Evolutionary conservation across 75 land plant species (phyloP).

Genomic region (Cryptomeria japonica): DNA sequence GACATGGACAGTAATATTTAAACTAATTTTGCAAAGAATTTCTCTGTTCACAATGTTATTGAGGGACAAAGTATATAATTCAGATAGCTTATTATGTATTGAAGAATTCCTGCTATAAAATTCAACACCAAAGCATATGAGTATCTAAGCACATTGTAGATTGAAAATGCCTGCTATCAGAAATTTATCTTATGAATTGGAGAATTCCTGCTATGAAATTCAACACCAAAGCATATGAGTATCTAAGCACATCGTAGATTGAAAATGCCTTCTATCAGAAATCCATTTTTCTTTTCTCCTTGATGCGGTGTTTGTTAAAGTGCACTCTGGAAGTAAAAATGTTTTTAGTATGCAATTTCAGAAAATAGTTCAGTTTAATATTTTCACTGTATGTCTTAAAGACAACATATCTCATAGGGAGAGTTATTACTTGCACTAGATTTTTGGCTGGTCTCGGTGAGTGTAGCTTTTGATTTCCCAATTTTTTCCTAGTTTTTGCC

Average conservation of each 20-base stretch:
- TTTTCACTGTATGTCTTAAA: neutral
- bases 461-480: no score
- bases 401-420: neutral
- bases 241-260: neutral
- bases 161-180: neutral
- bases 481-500: no score
- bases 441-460: neutral
- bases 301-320: neutral
- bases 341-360: neutral
- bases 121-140: neutral
- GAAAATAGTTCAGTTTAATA: neutral
- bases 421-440: neutral
- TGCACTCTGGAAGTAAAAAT: neutral
- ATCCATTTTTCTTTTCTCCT: neutral
- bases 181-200: no score
- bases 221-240: neutral
- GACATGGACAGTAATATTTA: neutral
- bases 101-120: neutral
- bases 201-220: neutral
- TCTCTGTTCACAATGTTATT: neutral
- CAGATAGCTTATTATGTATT: neutral
- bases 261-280: neutral
- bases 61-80: neutral
- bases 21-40: neutral
- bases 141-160: neutral